Evolutionary conservation across 2,329 filamentous ascomycete genomes (phyloP), one percentile per base, ranked within the genome.

Genomic region (Aspergillus hiratsukae): DNA sequence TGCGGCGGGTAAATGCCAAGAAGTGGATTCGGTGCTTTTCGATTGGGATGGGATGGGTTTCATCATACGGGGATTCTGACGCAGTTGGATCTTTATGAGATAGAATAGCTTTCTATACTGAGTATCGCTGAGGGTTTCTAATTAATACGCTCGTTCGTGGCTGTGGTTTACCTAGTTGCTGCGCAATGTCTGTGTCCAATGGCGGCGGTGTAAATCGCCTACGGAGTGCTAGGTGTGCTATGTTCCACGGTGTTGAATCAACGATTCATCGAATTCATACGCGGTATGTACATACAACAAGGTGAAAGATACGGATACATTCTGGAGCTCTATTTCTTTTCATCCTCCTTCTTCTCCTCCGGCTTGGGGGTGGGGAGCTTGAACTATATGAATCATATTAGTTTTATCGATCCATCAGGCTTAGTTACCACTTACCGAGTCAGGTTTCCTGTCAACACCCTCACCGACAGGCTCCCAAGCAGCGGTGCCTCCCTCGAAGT

Each of bases 311-410:
- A 68, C 67, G 66, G 65, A 62, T 72, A 73, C 74, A 75, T 63
- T 53, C 57, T 46, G 57, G 6, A 40, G 54, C 59, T 71, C 78
- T 91, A 93, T 81, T 97, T 96, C 87, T 97, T 96, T 68, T 88
- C 41, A 23, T 45, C 84, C 78, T 93, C 90, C 74, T 89, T 87
- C 81, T 91, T 91, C 70, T 90, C 88, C 78, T 99, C 94, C 4
- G 94, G 93, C 80, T 97, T 96, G 53, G 94, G 90, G 50, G 89
- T 96, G 28, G 95, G 94, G 61, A 99, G 81, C 80, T 96, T 96
- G 82, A 97, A 97, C 72, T 87, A 64, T 60, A 57, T 19, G 8
- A n/a, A 40, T 52, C 11, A 49, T 51, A 53, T 48, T 51, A 52
- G 21, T 41, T 46, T 52, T 17, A 55, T 43, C 9, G 14, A 37